Evolutionary conservation across 1,139 yeast genomes (phyloP).

Genomic region (Hansenula lynferdii): DNA sequence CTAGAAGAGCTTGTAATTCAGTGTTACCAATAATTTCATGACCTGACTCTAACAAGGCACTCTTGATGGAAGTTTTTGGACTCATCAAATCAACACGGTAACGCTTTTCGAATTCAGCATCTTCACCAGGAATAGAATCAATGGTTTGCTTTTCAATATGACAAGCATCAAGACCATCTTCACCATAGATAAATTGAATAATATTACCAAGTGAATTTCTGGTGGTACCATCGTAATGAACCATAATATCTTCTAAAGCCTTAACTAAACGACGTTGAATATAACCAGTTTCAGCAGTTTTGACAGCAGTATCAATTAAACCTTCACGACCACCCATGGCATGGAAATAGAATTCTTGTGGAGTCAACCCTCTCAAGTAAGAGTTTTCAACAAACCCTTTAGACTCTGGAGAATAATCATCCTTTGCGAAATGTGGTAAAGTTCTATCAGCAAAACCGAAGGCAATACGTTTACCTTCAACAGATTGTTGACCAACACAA

Average conservation of each 20-base stretch:
- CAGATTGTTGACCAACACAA: conserved; percentile 99
- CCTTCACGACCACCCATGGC: conserved; percentile 99
- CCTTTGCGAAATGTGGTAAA: conserved; percentile 96
- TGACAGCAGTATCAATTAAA: conserved; percentile 97
- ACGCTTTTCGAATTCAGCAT: conserved; percentile 73
- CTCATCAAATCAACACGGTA: conserved; percentile 87
- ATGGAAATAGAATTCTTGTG: conserved; percentile 98
- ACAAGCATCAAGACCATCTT: conserved; percentile 98
- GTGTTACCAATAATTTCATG: conserved; percentile 89
- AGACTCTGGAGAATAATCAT: conserved; percentile 97
- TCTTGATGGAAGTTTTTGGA: conserved; percentile 56
- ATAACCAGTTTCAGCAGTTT: conserved; percentile 99
- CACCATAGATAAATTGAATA: conserved; percentile 96
- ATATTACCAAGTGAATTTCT: conserved; percentile 96
- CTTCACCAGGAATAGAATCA: conserved; percentile 94
- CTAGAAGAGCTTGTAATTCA: conserved; percentile 73
- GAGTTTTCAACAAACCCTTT: conserved; percentile 98
- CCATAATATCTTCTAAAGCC: conserved; percentile 98
- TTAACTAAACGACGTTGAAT: conserved; percentile 98
- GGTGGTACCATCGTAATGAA: conserved; percentile 97
- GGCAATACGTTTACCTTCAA: conserved; percentile 99
- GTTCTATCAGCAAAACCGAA: conserved; percentile 96
- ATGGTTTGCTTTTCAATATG: conserved; percentile 97
- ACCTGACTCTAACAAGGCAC: conserved; percentile 80
- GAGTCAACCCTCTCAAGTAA: conserved; percentile 94